Conservation (phyloP, 1,139 yeast species). For the Wickerhamomyces sp. region DNA sequence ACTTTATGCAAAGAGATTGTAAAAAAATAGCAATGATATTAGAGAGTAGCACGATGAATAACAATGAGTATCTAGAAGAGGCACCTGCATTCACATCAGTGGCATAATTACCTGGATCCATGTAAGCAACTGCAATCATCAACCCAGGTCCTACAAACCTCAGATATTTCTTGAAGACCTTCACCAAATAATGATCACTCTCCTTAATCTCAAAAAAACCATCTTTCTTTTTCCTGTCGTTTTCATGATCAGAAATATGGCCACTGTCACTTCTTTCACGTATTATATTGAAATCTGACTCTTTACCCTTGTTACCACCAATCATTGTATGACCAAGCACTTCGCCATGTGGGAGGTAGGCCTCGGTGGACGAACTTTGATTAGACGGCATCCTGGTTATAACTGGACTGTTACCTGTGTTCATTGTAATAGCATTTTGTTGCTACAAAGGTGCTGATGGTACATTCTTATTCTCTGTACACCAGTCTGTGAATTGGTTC, state of each 20-base stretch:
- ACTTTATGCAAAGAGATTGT: slow-evolving; percentile 65
- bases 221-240: neutral
- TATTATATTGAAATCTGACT: neutral
- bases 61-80: slow-evolving; percentile 52
- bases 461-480: too few species aligned
- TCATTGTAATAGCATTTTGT: too few species aligned
- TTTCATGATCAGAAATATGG: neutral
- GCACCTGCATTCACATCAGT: slow-evolving; percentile 81
- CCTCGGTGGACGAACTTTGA: neutral
- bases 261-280: neutral
- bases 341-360: slow-evolving; percentile 14
- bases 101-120: slow-evolving; percentile 85
- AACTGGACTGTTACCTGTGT: too few species aligned
- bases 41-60: slow-evolving; percentile 63
- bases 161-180: slow-evolving; percentile 42
- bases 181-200: slow-evolving; percentile 10
- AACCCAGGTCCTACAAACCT: slow-evolving; percentile 75
- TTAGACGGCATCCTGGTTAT: neutral
- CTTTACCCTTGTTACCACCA: slow-evolving; percentile 15
- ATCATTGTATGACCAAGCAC: slow-evolving; percentile 18
- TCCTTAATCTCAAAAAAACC: slow-evolving; percentile 10
- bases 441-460: too few species aligned
- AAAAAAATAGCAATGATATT: slow-evolving; percentile 70
- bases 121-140: slow-evolving; percentile 72
- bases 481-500: neutral